Base-by-base conservation (phyloP, 2,329 filamentous ascomycete genomes). In the Ceratocystis variospora region DNA sequence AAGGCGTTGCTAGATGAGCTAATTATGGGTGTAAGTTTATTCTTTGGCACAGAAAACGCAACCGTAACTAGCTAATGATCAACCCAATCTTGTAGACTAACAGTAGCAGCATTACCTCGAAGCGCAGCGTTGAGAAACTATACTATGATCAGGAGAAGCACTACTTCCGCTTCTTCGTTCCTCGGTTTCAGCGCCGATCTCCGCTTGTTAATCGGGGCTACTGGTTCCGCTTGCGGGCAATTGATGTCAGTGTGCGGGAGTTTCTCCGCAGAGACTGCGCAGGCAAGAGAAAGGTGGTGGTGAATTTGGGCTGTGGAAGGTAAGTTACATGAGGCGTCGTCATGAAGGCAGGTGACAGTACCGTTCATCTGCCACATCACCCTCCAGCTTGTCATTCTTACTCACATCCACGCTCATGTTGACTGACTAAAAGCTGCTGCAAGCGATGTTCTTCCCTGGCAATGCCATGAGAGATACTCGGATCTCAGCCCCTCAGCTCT, bases 301-400 rank as follows among this genome's bases (percentile, higher is more conserved):
- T 96, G 61, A 96, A 96, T 72, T 77, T 96, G 45, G 91, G 92
- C 28, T 95, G 90, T 78, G 92, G 92, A 74, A 95, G 90, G 90
- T 93, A 76, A 83, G 87, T 59, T 15, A 17, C 8, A 31, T 19
- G 12, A 17, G 17, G 7, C 33, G 15, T 7, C 1, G 19, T 10
- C 8, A 15, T 19, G 8, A 25, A 5, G 19, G 48, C 3, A 25
- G 48, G 8, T 19, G 19, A 22, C 17, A 22, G 48, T 25, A 15
- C 25, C 10, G 22, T 10, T 25, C 19, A 25, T 15, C 48, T 12
- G 19, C 25, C 19, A 22, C 1, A 10, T 53, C 7, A 3, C 19
- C 48, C 19, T 2, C n/a, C 22, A 10, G 19, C 7, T 15, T 53
- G 37, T 41, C 10, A 41, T 41, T 41, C 37, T 12, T 41, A 41